Percentiles rank a stretch among this genome's conserved stretches.
phyloP scores from a whole-genome alignment of 192 early-diverging fungal species.

The Geosiphon pyriformis region DNA sequence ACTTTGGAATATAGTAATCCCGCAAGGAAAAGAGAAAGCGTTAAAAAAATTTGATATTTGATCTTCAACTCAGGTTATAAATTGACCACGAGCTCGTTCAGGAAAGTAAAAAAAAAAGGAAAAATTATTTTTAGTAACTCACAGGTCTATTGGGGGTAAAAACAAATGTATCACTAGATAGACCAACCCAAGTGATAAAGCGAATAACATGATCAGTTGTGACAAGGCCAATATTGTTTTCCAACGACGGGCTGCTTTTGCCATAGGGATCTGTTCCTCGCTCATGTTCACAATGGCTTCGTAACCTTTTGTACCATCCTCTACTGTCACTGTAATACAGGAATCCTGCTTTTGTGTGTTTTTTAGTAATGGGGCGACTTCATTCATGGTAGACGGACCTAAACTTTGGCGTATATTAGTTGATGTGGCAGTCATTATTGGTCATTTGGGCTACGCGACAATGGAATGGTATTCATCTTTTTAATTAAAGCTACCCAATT shows the following conservation, averaged over 20 bases:
- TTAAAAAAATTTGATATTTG: too few relatives aligned
- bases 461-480: too few relatives aligned
- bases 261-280: neutral
- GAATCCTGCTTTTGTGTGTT: neutral
- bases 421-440: too few relatives aligned
- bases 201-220: constrained; percentile 3
- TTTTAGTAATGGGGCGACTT: neutral
- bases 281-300: neutral
- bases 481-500: too few relatives aligned
- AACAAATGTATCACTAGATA: neutral
- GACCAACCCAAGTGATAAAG: neutral
- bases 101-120: neutral
- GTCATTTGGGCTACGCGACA: too few relatives aligned
- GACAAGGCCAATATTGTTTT: constrained; percentile 5
- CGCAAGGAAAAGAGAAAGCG: too few relatives aligned
- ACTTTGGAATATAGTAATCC: constrained; percentile 29
- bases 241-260: neutral
- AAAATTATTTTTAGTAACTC: constrained; percentile 1
- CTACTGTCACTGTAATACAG: neutral
- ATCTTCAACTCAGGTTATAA: too few relatives aligned
- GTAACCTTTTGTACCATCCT: neutral
- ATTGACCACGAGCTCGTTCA: neutral
- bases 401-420: neutral
- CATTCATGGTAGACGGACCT: neutral
- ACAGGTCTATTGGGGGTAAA: constrained; percentile 17